Conservation (phyloP, 2,329 filamentous ascomycete species). For the Hypoxylon sp. region DNA sequence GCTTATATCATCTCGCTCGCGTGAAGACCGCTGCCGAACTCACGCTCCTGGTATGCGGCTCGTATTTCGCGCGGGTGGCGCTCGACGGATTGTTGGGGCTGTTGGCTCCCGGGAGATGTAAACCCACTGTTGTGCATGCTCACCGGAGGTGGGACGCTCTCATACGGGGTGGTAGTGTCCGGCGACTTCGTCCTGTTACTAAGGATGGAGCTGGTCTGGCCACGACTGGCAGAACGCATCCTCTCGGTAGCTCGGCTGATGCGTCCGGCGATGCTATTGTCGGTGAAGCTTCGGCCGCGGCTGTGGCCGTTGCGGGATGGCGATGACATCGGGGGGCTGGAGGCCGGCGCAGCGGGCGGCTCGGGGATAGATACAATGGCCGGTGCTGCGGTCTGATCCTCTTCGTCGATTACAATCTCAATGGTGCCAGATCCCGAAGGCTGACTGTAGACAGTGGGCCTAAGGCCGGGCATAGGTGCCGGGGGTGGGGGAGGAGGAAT, state of each 20-base stretch:
- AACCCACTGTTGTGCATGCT: conserved; percentile 47
- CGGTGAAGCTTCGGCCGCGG: conserved; percentile 67
- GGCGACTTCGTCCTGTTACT: conserved; percentile 55
- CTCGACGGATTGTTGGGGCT: conserved; percentile 40
- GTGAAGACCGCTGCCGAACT: conserved; percentile 64
- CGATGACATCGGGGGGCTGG: conserved; percentile 59
- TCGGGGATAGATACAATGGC: conserved; percentile 54
- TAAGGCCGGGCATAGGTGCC: conserved; percentile 63
- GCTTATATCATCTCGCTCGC: conserved; percentile 67
- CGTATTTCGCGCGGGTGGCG: conserved; percentile 55
- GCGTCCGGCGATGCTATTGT: conserved; percentile 64
- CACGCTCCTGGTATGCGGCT: conserved; percentile 53
- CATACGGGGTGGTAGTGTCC: conserved; percentile 54
- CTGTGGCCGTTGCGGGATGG: conserved; percentile 59
- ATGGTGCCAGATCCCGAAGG: conserved; percentile 65
- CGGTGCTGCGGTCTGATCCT: conserved; percentile 53
- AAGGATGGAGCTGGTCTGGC: conserved; percentile 59
- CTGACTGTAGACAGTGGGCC: conserved; percentile 56
- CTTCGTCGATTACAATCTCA: conserved; percentile 75
- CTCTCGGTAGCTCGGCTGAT: conserved; percentile 69
- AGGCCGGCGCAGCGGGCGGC: conserved; percentile 58
- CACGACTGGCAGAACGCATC: conserved; percentile 70
- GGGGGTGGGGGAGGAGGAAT: conserved; percentile 71
- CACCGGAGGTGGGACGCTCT: conserved; percentile 52
- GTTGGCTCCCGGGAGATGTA: conserved; percentile 50